Conservation (phyloP, 2,329 filamentous ascomycete genomes). For the Trichoderma polysporum region DNA sequence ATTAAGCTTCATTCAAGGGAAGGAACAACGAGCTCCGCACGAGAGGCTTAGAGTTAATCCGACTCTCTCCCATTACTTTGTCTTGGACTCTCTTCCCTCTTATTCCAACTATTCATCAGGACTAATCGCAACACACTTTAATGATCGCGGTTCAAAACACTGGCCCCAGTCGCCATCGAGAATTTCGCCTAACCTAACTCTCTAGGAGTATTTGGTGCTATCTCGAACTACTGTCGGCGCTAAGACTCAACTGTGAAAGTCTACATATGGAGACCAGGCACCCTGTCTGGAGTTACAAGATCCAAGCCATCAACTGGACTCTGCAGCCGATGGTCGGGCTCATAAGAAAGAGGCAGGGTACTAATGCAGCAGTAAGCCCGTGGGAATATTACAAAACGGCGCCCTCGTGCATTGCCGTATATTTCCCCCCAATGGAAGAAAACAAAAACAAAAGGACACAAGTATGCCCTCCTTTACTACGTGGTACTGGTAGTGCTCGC, state of each 20-base stretch:
- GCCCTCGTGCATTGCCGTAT: background rate
- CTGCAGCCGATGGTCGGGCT: background rate
- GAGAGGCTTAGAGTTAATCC: background rate
- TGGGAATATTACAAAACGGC: background rate
- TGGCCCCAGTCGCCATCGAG: background rate
- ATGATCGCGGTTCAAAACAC: background rate
- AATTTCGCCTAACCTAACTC: background rate
- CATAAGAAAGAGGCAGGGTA: background rate
- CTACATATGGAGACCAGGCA: background rate
- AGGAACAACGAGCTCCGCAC: background rate
- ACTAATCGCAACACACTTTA: background rate
- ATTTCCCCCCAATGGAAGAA: background rate
- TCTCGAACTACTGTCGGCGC: background rate
- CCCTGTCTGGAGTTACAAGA: background rate
- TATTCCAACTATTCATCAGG: background rate
- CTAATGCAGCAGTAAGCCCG: background rate
- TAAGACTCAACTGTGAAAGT: background rate
- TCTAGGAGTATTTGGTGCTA: background rate
- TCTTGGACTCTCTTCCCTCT: background rate
- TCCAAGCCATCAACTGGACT: background rate
- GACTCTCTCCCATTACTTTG: background rate
- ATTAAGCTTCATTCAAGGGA: slow-evolving; percentile 12
- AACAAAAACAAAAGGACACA: background rate
- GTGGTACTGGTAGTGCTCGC: background rate
- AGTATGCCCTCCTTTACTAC: background rate